Base-by-base conservation (phyloP, 2,329 filamentous ascomycete species). In the Purpureocillium takamizusanense region DNA sequence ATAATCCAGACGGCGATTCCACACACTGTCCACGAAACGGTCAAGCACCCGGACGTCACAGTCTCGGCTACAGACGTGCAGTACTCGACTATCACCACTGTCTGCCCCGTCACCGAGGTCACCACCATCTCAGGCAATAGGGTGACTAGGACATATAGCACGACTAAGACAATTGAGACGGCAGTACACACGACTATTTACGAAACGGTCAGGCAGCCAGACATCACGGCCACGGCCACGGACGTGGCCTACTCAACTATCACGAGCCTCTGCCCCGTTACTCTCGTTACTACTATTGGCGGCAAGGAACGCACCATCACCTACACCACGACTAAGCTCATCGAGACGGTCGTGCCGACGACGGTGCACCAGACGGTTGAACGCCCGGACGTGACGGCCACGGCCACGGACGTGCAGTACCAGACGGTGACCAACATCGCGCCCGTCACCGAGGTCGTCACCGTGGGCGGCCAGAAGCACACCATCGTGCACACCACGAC, bases 31-130 rank as follows among this genome's bases (percentile, higher is more conserved):
- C 45, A 52, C 39, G 43, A 58, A 45, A 59, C 58, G 4, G 46
- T 55, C 14, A 47, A 48, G 1, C 50, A 50, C 9, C 56, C 63
- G 4, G 52, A 53, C 21, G 50, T 52, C 18, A 65, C 59, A 3
- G 42, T 54, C 39, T 60, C 57, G 0, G 51, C 51, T 1, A 53
- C 52, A 13, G 52, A 56, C 21, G 53, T 61, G 10, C 55, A 53
- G n/a, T 62, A 65, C 47, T 59, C 55, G 6, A 69, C 64, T 15
- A 36, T 61, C 33, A 72, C 69, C 11, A 59, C 55, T n/a, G 52
- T 68, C 9, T 67, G 60, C 51, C 66, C 67, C 16, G 48, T 69
- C n/a, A 69, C 66, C 3, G 57, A 66, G 47, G 65, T 63, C 30
- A 63, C 61, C 51, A 67, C 63, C 1, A 39, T 70, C 4, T 58